Conservation (phyloP, 257 asterid species). For the Rehmannia glutinosa region DNA sequence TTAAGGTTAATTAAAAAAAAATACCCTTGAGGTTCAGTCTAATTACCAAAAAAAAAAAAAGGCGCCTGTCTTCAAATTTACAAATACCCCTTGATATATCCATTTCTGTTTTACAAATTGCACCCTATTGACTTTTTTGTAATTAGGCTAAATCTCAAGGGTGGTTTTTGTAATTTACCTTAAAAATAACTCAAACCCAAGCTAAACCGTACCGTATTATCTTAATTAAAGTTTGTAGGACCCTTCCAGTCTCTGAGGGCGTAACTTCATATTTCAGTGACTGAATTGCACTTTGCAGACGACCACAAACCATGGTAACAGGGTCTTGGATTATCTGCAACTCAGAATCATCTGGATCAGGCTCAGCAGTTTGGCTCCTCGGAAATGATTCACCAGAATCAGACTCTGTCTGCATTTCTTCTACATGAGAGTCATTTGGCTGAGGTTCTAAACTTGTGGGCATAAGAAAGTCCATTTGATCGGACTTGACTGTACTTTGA, state of each 20-base stretch:
- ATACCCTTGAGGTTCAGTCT: too few relatives aligned
- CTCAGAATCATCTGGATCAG: constrained; percentile 63
- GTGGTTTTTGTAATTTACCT: too few relatives aligned
- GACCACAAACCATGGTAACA: constrained; percentile 52
- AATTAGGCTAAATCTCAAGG: too few relatives aligned
- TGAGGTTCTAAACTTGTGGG: constrained; percentile 12
- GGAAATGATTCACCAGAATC: constrained; percentile 27
- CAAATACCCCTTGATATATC: too few relatives aligned
- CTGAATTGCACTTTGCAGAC: constrained; percentile 63
- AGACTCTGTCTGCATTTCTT: constrained; percentile 24
- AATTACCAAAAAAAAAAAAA: too few relatives aligned
- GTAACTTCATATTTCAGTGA: constrained; percentile 55
- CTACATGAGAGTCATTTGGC: constrained; percentile 24
- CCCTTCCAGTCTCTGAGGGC: constrained; percentile 36
- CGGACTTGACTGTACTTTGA: constrained; percentile 8
- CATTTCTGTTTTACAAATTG: too few relatives aligned
- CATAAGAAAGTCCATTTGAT: constrained; percentile 2
- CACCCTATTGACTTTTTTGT: too few relatives aligned
- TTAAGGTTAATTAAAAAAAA: too few relatives aligned
- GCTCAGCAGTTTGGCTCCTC: constrained; percentile 25
- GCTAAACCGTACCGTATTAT: constrained; percentile 42
- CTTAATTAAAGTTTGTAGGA: constrained; percentile 53
- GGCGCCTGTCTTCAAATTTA: too few relatives aligned
- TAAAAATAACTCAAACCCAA: not conserved
- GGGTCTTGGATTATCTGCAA: constrained; percentile 80